Conservation (phyloP, 2,329 filamentous ascomycete species). For the Trichothecium roseum region DNA sequence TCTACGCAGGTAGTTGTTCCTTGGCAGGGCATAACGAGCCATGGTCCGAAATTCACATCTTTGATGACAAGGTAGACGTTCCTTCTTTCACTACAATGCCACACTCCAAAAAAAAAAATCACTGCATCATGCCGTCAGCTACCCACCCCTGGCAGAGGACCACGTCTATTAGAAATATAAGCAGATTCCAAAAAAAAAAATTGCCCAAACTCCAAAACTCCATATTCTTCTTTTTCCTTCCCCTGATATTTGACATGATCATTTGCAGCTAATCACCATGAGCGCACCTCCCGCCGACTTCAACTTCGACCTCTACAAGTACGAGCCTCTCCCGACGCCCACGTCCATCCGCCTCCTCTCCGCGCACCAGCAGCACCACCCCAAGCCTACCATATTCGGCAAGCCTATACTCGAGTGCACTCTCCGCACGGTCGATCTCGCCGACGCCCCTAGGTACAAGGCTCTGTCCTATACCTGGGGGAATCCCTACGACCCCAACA, state of each 20-base stretch:
- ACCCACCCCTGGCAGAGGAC: no score
- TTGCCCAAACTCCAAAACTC: no score
- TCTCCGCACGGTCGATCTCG: constrained; percentile 4
- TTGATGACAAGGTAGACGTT: no score
- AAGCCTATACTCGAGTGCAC: constrained; percentile 4
- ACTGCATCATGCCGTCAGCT: no score
- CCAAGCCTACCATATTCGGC: constrained; percentile 2
- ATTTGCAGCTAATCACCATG: constrained; percentile 14
- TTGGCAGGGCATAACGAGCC: no score
- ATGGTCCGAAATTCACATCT: no score
- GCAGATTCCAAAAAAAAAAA: no score
- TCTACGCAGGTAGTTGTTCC: no score
- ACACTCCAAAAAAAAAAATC: no score
- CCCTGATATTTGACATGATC: constrained; percentile 17
- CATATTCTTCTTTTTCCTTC: no score
- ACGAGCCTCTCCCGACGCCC: background rate
- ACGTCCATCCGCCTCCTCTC: background rate
- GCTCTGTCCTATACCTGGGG: constrained; percentile 8
- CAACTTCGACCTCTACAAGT: background rate
- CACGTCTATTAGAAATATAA: no score
- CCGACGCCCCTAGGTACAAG: constrained; percentile 4
- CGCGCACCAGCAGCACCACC: background rate
- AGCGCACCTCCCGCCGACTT: background rate
- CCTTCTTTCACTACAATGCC: no score
- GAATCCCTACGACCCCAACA: constrained; percentile 3